These are phyloP conservation scores for Rhododendron henanense DNA, from an alignment of 148 eudicot species.

Conservation along the genomic window DNA sequence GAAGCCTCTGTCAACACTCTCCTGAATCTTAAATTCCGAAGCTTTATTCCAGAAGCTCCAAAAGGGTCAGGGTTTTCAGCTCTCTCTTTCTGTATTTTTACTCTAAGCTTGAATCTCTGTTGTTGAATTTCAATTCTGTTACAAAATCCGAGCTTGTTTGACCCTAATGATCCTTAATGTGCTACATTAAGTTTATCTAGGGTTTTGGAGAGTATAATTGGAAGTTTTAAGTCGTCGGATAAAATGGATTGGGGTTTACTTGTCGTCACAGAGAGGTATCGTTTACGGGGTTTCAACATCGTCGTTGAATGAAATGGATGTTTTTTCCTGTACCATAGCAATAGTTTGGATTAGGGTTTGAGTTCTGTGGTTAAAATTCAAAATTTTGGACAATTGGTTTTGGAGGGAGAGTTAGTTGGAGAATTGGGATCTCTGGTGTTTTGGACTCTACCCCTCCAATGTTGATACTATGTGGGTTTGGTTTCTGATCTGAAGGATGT, in stretches of 20 bases:
- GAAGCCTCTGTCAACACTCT: conserved; percentile 20
- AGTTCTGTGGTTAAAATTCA: conserved; percentile 10
- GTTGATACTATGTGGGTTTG: conserved; percentile 1
- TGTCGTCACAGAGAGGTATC: conserved; percentile 20
- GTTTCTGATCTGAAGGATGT: conserved; percentile 28
- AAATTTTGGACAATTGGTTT: conserved; percentile 29
- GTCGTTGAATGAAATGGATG: conserved; percentile 2
- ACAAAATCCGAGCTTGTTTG: neutral
- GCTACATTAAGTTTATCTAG: neutral
- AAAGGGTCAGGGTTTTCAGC: conserved; percentile 17
- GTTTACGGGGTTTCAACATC: conserved; percentile 10
- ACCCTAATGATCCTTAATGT: neutral
- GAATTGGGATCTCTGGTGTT: conserved; percentile 32
- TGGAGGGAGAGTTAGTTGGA: conserved; percentile 60
- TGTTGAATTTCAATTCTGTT: neutral
- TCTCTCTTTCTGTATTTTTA: neutral
- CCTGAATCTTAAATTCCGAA: conserved; percentile 21
- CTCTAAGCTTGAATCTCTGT: conserved; percentile 10
- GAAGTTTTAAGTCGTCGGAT: neutral
- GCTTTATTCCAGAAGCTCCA: neutral
- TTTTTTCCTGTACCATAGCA: conserved; percentile 7
- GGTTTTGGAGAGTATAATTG: neutral
- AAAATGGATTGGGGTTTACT: conserved; percentile 22
- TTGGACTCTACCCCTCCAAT: conserved; percentile 15
- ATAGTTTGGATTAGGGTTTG: conserved; percentile 15